A percentile compares a stretch with the other conserved stretches of the same genome.
These are phyloP conservation scores for Akanthomyces uredinophilus DNA, from an alignment of 2,329 filamentous ascomycete species.

Conservation along the genomic window DNA sequence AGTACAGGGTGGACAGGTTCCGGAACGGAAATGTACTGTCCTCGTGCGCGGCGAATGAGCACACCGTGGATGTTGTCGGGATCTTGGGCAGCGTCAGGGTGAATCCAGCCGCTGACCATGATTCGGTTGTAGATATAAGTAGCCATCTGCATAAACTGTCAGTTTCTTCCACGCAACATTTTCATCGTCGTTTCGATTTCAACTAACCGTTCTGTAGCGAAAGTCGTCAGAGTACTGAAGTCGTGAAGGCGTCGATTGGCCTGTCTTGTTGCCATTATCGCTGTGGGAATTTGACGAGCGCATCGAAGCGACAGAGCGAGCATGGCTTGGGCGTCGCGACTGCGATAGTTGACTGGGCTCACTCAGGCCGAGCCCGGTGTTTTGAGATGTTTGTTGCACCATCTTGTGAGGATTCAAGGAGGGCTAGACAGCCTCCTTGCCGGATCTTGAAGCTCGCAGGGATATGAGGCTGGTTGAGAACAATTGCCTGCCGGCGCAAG, in stretches of 20 bases:
- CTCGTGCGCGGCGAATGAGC: constrained; percentile 33
- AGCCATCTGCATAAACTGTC: constrained; percentile 24
- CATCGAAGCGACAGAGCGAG: neutral
- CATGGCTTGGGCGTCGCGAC: neutral
- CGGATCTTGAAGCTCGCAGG: neutral
- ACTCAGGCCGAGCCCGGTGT: neutral
- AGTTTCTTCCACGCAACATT: neutral
- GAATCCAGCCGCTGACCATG: constrained; percentile 28
- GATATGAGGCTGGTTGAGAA: neutral
- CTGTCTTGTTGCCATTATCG: neutral
- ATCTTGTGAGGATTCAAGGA: neutral
- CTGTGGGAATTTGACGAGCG: constrained; percentile 1
- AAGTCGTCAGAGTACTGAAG: constrained; percentile 25
- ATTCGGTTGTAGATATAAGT: constrained; percentile 27
- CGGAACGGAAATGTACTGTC: constrained; percentile 38
- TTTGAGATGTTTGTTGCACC: neutral
- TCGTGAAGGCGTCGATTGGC: neutral
- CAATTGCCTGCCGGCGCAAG: neutral
- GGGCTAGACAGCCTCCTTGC: neutral
- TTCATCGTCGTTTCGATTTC: no score
- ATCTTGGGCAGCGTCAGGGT: constrained; percentile 14
- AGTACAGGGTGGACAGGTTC: constrained; percentile 32
- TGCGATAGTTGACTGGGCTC: neutral
- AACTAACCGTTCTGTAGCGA: constrained; percentile 27
- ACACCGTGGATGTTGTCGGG: constrained; percentile 29